Evolutionary conservation across 192 early-diverging fungal genomes (phyloP), one percentile per base, ranked within the genome.

Genomic region (Spizellomyces punctatus): DNA sequence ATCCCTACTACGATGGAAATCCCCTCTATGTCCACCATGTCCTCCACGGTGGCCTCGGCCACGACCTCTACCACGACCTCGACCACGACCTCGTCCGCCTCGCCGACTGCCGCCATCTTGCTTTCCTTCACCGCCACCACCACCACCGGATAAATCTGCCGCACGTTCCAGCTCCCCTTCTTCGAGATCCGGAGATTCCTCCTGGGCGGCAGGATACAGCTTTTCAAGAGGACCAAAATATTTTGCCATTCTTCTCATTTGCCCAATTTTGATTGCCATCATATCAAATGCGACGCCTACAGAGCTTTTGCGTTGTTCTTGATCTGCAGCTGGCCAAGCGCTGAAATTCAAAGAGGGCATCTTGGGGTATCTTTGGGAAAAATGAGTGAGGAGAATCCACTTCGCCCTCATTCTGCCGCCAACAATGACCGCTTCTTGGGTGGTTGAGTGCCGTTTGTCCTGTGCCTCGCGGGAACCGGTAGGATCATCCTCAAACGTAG

Each of bases 331-430:
- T 36, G 47, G 67, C 17, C 61, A 54, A 4, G 73, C 47, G 14
- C 48, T 6, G 58, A 68, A 17, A 41, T 60, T 46, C 1, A 75
- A 45, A 17, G 62, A 43, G n/a, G 92, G 93, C 16, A 93, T 79
- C 76, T 92, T 94, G 5, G 93, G 91, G 76, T 96, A 99, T 12
- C 97, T 85, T 79, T 97, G 95, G 71, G 93, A 95, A 77, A 99
- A 99, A 70, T 99, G 97, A 36, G 95, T 99, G 48, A 99, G 78
- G 43, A 99, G 72, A 16, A 93, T 83, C 63, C 88, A 88, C 58
- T 89, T 83, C n/a, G 94, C 94, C 5, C 89, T 86, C 95, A 97
- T 97, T 12, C 93, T 71, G 21, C 88, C 69, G 4, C 89, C 94
- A 63, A 99, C 91, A 48, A 86, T 78, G n/a, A 96, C 86, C 0